These are phyloP conservation scores for Verticillium isaacii DNA, from an alignment of 2,329 filamentous ascomycete genomes.

Conservation along the genomic window DNA sequence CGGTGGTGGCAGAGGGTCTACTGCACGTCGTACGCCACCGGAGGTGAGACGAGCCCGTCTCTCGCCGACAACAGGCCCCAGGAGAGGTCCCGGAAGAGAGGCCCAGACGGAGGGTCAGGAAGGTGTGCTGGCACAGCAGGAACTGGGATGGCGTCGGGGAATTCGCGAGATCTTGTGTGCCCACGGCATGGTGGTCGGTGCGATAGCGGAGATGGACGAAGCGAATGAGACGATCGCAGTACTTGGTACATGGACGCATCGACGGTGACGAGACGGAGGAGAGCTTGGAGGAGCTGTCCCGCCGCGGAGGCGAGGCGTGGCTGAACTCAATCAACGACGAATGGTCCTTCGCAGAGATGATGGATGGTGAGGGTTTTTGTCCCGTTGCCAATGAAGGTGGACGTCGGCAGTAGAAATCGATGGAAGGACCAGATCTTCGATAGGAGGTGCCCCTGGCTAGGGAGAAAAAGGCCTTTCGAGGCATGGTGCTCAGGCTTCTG, in stretches of 20 bases:
- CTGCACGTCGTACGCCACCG: background rate
- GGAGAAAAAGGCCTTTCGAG: background rate
- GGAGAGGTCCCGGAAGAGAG: background rate
- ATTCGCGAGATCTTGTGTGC: background rate
- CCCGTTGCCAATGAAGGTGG: background rate
- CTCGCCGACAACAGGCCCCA: background rate
- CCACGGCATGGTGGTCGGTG: background rate
- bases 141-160: background rate
- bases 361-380: background rate
- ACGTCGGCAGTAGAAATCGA: background rate
- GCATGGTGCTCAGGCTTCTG: background rate
- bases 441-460: background rate
- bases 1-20: background rate
- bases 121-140: background rate
- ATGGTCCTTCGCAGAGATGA: background rate
- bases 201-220: background rate
- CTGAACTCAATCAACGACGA: background rate
- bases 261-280: background rate
- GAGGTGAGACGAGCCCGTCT: background rate
- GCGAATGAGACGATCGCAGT: background rate
- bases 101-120: background rate
- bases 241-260: background rate
- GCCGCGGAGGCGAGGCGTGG: background rate
- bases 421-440: background rate
- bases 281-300: background rate